A percentile compares a stretch with the other conserved stretches of the same genome.
These are phyloP conservation scores for Sporothrix pallida DNA, from an alignment of 2,329 filamentous ascomycete genomes.

Conservation along the genomic window DNA sequence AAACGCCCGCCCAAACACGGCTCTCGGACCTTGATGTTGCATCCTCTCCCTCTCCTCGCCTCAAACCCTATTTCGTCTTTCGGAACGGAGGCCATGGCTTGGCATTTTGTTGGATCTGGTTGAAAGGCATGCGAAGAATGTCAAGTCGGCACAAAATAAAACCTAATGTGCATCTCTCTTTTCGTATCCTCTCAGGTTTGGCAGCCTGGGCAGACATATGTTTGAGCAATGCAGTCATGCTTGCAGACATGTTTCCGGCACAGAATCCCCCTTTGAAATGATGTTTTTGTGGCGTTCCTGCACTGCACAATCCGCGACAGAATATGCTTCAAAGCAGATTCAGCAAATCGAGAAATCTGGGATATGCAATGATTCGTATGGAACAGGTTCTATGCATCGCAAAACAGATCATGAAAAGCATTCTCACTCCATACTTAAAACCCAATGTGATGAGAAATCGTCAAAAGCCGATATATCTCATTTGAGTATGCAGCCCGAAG, in stretches of 20 bases:
- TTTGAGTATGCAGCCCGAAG: not conserved
- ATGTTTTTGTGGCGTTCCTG: slow-evolving; percentile 15
- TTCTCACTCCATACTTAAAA: too few species aligned
- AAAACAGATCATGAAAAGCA: not conserved
- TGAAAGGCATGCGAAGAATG: not conserved
- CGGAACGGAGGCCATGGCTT: not conserved
- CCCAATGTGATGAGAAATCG: not conserved
- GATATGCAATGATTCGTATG: not conserved
- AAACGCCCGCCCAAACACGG: slow-evolving; percentile 10
- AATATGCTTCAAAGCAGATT: not conserved
- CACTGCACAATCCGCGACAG: not conserved
- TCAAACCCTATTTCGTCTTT: slow-evolving; percentile 6
- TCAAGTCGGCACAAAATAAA: not conserved
- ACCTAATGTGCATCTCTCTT: not conserved
- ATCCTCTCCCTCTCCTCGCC: not conserved
- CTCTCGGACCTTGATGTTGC: slow-evolving; percentile 21
- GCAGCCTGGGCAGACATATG: not conserved
- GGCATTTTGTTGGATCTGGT: not conserved
- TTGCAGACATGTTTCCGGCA: not conserved
- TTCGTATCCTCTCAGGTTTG: not conserved
- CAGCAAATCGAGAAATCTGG: not conserved
- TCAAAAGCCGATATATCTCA: not conserved
- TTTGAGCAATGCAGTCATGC: not conserved
- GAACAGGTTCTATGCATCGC: too few species aligned
- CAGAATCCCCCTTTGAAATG: too few species aligned